Percentiles rank a stretch among this genome's conserved stretches.
Evolutionary conservation across 2,329 filamentous ascomycete genomes (phyloP).

Genomic region (Xylaria sp.): DNA sequence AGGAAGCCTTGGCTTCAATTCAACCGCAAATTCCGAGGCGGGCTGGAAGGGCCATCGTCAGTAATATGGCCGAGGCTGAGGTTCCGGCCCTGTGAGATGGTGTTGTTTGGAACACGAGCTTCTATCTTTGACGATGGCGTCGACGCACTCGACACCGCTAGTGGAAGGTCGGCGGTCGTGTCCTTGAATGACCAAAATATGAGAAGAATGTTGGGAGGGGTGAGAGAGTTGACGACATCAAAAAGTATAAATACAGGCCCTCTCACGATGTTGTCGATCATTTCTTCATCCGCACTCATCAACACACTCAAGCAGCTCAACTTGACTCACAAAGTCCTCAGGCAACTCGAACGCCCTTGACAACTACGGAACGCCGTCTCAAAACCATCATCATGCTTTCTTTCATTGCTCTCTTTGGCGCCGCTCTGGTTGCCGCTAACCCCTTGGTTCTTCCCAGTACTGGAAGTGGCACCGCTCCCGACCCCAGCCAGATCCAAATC

Average conservation of each 20-base stretch:
- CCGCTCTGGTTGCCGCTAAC: slow-evolving; percentile 53
- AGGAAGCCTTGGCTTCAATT: slow-evolving; percentile 52
- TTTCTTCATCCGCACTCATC: slow-evolving; percentile 42
- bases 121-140: slow-evolving; percentile 37
- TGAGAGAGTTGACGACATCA: slow-evolving; percentile 19
- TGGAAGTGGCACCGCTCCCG: slow-evolving; percentile 50
- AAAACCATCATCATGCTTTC: slow-evolving; percentile 54
- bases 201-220: slow-evolving; percentile 15
- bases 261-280: slow-evolving; percentile 43
- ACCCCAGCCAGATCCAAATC: slow-evolving; percentile 56
- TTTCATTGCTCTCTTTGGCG: slow-evolving; percentile 48
- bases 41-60: slow-evolving; percentile 45
- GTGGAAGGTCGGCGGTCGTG: slow-evolving; percentile 27
- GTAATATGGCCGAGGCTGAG: slow-evolving; percentile 39
- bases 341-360: slow-evolving; percentile 26
- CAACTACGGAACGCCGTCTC: slow-evolving; percentile 11
- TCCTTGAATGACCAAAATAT: slow-evolving; percentile 11
- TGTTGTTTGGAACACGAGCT: slow-evolving; percentile 32
- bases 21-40: slow-evolving; percentile 55
- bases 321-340: slow-evolving; percentile 16
- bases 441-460: slow-evolving; percentile 50
- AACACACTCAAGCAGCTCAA: slow-evolving; percentile 26
- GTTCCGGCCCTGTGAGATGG: slow-evolving; percentile 40
- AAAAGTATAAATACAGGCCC: slow-evolving; percentile 44
- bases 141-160: slow-evolving; percentile 23